A percentile compares a stretch with the other conserved stretches of the same genome.
phyloP scores from a whole-genome alignment of 2,329 filamentous ascomycete species.

The Aureobasidium musti region DNA sequence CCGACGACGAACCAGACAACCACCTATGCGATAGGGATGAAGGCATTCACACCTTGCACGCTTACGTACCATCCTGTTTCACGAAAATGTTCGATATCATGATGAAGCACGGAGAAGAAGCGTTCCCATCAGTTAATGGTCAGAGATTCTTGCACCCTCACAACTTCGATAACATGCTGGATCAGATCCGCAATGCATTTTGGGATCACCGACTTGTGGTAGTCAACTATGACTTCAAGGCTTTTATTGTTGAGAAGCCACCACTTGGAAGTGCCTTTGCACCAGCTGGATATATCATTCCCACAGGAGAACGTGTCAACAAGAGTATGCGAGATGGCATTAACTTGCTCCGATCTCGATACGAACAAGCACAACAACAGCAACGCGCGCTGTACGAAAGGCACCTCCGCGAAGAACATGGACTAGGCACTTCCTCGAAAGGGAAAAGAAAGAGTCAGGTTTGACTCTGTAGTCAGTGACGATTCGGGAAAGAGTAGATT shows the following conservation, averaged over 20 bases:
- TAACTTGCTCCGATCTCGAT: slow-evolving; percentile 1
- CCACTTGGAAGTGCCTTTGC: slow-evolving; percentile 10
- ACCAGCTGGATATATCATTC: slow-evolving; percentile 4
- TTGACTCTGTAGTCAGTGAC: not conserved
- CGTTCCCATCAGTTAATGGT: too few relatives aligned
- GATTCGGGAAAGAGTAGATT: slow-evolving; percentile 9
- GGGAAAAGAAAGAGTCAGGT: not conserved
- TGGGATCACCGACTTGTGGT: not conserved
- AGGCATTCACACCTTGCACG: too few relatives aligned
- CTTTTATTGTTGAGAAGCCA: slow-evolving; percentile 1
- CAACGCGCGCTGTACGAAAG: too few relatives aligned
- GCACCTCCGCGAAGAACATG: not conserved
- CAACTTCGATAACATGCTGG: too few relatives aligned
- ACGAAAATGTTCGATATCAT: too few relatives aligned
- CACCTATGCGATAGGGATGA: too few relatives aligned
- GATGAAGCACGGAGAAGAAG: too few relatives aligned
- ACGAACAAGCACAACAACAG: not conserved
- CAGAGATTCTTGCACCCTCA: too few relatives aligned
- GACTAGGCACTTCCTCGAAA: not conserved
- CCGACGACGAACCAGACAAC: too few relatives aligned
- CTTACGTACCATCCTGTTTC: too few relatives aligned
- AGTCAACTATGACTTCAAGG: not conserved
- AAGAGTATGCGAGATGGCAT: slow-evolving; percentile 1
- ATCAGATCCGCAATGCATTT: too few relatives aligned
- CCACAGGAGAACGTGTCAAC: not conserved